Conservation (phyloP, 2,329 filamentous ascomycete species). For the Clonostachys rhizophaga region DNA sequence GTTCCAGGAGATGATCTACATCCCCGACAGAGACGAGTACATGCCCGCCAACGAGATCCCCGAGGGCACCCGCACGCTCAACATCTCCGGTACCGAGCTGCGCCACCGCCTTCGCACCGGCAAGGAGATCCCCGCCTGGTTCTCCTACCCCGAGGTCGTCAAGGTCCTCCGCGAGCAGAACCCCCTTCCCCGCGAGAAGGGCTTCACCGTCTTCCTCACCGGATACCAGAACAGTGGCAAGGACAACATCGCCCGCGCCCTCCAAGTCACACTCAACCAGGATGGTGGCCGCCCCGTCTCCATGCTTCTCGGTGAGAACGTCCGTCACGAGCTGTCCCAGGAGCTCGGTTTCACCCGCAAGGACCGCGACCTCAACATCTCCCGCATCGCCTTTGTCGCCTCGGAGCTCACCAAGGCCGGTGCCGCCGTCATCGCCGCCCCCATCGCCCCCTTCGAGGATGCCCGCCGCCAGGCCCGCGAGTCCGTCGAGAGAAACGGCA, state of each 20-base stretch:
- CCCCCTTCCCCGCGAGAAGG: slow-evolving; percentile 84
- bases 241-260: slow-evolving; percentile 89
- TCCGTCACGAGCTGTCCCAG: slow-evolving; percentile 86
- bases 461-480: slow-evolving; percentile 76
- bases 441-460: slow-evolving; percentile 87
- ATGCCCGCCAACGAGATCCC: slow-evolving; percentile 86
- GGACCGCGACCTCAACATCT: slow-evolving; percentile 92
- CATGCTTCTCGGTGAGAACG: slow-evolving; percentile 91
- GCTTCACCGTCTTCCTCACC: slow-evolving; percentile 97
- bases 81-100: slow-evolving; percentile 87
- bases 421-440: slow-evolving; percentile 91
- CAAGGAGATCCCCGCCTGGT: slow-evolving; percentile 94
- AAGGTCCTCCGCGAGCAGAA: slow-evolving; percentile 94
- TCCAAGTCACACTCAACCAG: slow-evolving; percentile 97
- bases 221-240: slow-evolving; percentile 97
- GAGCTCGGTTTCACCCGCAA: slow-evolving; percentile 93
- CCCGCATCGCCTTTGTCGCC: slow-evolving; percentile 92
- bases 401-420: slow-evolving; percentile 90
- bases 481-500: slow-evolving; percentile 80
- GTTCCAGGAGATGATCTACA: slow-evolving; percentile 99
- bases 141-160: slow-evolving; percentile 99
- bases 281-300: slow-evolving; percentile 93
- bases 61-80: slow-evolving; percentile 76
- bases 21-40: slow-evolving; percentile 97
- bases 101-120: slow-evolving; percentile 86